Evolutionary conservation across 2,329 filamentous ascomycete species (phyloP), one percentile per base, ranked within the genome.

Genomic region (Verticillium nubilum): DNA sequence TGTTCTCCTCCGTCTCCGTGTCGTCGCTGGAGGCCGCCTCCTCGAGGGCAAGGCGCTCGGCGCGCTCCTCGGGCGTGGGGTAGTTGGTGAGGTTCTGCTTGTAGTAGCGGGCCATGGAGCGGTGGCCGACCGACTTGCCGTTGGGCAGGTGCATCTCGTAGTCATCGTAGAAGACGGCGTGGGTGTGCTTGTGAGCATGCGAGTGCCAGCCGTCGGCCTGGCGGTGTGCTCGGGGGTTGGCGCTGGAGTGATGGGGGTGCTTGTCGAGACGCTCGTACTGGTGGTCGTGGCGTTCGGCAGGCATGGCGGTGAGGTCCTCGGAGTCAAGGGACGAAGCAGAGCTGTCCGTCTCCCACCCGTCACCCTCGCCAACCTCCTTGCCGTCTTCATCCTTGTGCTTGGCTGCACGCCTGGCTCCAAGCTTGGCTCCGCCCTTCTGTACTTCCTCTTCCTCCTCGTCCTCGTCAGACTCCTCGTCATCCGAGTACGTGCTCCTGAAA

Each of bases 301-400:
- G 90, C 7, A 96, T 86, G 9, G 89, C 86, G 5, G 87, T 89
- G 50, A 96, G 85, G 66, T 97, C 92, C 58, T 90, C 90, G 1
- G 92, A 95, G 64, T 93, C 91, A 35, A 96, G 82, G 12, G 92
- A 96, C 1, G 93, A 97, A n/a, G 84, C 88, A 10, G 90, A 92
- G 64, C 89, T 92, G 72, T 98, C 95, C 0, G 93, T 97, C 76
- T 99, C 95, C 94, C 95, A 98, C 52, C 91, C 92, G 52, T 94
- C 92, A 57, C 78, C 77, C 52, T 83, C 83, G n/a, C 85, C 78
- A 9, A 77, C 70, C 33, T 74, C 74, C 58, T 75, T 78, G 13
- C 78, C 82, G 59, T 85, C 73, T 53, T 78, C 76, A 53, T 80
- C 80, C 42, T 80, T 79, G 5, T 79, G 72, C 69, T 82, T 84